A percentile compares a stretch with the other conserved stretches of the same genome.
Evolutionary conservation across 495 filamentous ascomycete genomes (phyloP).

Genomic region (Penicillium crystallinum): DNA sequence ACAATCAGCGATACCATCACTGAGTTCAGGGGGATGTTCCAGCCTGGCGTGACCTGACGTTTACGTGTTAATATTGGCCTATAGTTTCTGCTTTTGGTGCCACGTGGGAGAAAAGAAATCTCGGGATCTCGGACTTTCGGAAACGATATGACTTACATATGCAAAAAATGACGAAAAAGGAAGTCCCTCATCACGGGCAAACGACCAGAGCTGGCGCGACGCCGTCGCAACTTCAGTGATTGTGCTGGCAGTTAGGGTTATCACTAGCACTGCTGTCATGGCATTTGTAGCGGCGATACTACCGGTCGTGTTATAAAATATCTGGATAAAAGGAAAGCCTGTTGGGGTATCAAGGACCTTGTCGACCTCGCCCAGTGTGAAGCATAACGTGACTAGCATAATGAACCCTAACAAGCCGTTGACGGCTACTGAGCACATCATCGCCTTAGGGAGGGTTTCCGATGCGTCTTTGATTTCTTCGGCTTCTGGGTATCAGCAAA

Average conservation of each 20-base stretch:
- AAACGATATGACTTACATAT: constrained; percentile 31
- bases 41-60: constrained; percentile 41
- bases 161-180: constrained; percentile 50
- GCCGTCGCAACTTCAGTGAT: constrained; percentile 53
- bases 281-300: constrained; percentile 41
- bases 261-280: constrained; percentile 47
- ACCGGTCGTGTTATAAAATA: constrained; percentile 47
- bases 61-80: neutral
- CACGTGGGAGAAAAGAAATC: neutral
- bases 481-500: constrained; percentile 24
- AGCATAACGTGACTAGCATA: constrained; percentile 49
- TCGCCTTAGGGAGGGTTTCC: constrained; percentile 49
- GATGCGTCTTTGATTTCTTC: constrained; percentile 57
- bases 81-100: neutral
- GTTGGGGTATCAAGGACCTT: constrained; percentile 33
- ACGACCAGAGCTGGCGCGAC: constrained; percentile 54
- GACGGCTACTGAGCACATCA: constrained; percentile 44
- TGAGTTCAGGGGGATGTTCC: constrained; percentile 50
- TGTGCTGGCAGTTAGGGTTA: constrained; percentile 44
- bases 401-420: constrained; percentile 49
- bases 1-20: constrained; percentile 42
- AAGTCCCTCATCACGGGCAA: constrained; percentile 51
- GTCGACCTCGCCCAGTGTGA: constrained; percentile 48
- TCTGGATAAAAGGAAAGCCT: constrained; percentile 49
- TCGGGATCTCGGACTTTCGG: too few species aligned